These are phyloP conservation scores for Aspergillus quadricinctus DNA, from an alignment of 2,329 filamentous ascomycete species.

Conservation along the genomic window DNA sequence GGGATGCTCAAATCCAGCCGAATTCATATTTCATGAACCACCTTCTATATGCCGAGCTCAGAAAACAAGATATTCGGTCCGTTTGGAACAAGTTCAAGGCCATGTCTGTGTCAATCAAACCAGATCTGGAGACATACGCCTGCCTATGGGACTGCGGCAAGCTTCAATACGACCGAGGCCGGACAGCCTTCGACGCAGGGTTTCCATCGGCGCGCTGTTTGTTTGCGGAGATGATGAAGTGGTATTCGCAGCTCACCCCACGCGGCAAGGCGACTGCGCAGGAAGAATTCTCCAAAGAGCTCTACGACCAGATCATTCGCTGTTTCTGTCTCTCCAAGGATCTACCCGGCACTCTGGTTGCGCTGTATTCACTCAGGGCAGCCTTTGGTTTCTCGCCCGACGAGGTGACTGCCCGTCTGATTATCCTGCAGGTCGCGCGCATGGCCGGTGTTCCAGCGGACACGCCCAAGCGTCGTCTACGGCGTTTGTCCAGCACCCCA, in stretches of 20 bases:
- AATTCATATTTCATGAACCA: conserved; percentile 78
- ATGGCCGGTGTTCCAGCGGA: conserved; percentile 34
- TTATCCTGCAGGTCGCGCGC: conserved; percentile 48
- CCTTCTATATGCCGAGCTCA: conserved; percentile 63
- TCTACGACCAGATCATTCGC: conserved; percentile 51
- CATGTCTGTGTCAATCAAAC: conserved; percentile 52
- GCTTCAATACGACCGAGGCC: conserved; percentile 45
- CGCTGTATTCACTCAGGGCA: conserved; percentile 43
- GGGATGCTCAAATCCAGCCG: conserved; percentile 59
- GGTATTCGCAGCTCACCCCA: conserved; percentile 34
- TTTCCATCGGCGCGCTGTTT: conserved; percentile 44
- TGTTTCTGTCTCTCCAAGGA: conserved; percentile 50
- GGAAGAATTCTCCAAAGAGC: conserved; percentile 42
- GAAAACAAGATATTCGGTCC: conserved; percentile 52
- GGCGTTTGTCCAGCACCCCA: conserved; percentile 38
- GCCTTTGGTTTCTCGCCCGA: conserved; percentile 45
- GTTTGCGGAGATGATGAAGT: conserved; percentile 48
- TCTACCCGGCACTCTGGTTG: conserved; percentile 46
- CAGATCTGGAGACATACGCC: conserved; percentile 66
- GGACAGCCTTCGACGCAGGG: conserved; percentile 42
- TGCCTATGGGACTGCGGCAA: conserved; percentile 58
- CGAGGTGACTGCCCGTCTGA: conserved; percentile 43
- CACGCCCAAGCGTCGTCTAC: conserved; percentile 34
- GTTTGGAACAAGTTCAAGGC: conserved; percentile 54
- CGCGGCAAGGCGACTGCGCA: conserved; percentile 25